These are phyloP conservation scores for Saccharomyces hybrid DNA, from an alignment of 1,139 yeast species.

Conservation along the genomic window DNA sequence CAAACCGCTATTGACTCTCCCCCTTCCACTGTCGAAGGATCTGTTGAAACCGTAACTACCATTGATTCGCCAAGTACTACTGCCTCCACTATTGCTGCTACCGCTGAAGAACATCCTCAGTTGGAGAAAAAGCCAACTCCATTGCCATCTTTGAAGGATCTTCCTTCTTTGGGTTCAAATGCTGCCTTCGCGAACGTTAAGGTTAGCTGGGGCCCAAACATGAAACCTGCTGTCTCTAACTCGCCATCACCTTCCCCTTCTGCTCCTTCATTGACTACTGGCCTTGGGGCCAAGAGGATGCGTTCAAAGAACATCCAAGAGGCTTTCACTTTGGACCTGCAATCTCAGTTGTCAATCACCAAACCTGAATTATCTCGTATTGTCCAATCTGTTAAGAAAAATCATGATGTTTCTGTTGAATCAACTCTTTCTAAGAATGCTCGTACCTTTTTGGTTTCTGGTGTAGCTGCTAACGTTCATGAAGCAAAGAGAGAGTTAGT, in stretches of 20 bases:
- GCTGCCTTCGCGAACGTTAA: constrained; percentile 34
- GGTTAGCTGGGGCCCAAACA: constrained; percentile 39
- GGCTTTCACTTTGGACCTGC: constrained; percentile 62
- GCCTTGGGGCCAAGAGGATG: constrained; percentile 26
- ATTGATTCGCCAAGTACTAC: constrained; percentile 3
- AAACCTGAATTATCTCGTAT: constrained; percentile 61
- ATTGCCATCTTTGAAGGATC: constrained; percentile 44
- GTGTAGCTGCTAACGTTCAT: constrained; percentile 60
- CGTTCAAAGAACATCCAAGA: constrained; percentile 53
- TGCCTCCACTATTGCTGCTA: constrained; percentile 4
- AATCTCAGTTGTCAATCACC: constrained; percentile 55
- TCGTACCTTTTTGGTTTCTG: constrained; percentile 80
- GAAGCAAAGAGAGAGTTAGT: constrained; percentile 71
- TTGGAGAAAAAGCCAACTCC: constrained; percentile 26
- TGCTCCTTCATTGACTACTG: constrained; percentile 17
- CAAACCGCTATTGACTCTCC: neutral
- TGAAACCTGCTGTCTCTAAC: constrained; percentile 36
- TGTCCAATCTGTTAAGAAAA: constrained; percentile 52
- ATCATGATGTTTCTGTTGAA: constrained; percentile 64
- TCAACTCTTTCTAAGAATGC: constrained; percentile 73
- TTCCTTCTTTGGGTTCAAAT: constrained; percentile 63
- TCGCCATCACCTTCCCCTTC: constrained; percentile 25
- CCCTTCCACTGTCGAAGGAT: neutral
- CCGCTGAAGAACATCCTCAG: constrained; percentile 6
- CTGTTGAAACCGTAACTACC: constrained; percentile 4